Evolutionary conservation across 2,329 filamentous ascomycete genomes (phyloP).

Genomic region (Penicillium sp.): DNA sequence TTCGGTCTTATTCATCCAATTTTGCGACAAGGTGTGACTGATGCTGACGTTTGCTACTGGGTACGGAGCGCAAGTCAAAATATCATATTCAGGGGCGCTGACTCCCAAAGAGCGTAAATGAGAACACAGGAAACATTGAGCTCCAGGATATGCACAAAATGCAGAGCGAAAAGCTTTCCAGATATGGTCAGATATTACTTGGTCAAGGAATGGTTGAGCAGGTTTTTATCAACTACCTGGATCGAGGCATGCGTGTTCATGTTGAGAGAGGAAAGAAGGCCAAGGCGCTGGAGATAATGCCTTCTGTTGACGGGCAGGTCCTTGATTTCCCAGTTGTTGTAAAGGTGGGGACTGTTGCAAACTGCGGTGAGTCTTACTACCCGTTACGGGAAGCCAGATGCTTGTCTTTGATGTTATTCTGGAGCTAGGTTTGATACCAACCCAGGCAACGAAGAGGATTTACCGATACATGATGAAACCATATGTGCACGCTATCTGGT

Average conservation of each 20-base stretch:
- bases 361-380: not conserved
- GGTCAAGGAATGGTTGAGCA: not conserved
- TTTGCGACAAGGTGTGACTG: not conserved
- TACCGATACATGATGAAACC: not conserved
- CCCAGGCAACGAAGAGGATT: too few relatives aligned
- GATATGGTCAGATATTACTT: not conserved
- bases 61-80: not conserved
- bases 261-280: not conserved
- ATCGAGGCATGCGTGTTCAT: not conserved
- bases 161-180: not conserved
- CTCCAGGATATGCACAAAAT: slow-evolving; percentile 4
- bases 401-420: too few relatives aligned
- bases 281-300: not conserved
- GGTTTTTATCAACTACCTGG: not conserved
- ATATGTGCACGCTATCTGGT: slow-evolving; percentile 13
- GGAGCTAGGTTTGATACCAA: too few relatives aligned
- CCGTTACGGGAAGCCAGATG: too few relatives aligned
- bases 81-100: not conserved
- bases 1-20: slow-evolving; percentile 56
- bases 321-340: not conserved
- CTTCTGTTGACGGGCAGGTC: too few relatives aligned
- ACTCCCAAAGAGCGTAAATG: slow-evolving; percentile 2
- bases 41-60: not conserved
- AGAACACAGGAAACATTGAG: slow-evolving; percentile 5
- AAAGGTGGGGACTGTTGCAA: not conserved